Evolutionary conservation across 345 rosid genomes (phyloP), one percentile per base, ranked within the genome.

Genomic region (Nasturtium officinale): DNA sequence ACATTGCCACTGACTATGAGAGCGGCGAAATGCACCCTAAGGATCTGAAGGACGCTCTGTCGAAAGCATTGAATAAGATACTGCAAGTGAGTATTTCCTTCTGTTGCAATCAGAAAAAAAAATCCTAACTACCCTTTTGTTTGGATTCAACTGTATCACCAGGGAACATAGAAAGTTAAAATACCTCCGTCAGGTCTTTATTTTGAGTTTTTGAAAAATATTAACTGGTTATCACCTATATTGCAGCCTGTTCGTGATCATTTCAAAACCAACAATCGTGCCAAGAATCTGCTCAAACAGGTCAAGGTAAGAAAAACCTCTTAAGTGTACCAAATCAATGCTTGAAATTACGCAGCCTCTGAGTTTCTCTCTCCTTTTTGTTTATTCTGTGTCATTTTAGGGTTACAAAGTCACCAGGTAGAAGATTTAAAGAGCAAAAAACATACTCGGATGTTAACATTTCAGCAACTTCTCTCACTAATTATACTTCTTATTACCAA

Each of bases 191-290:
- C 37, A 42, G 63, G 63, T 58, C 63, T 7, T 7, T 55, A 9
- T 11, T 3, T 12, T 58, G n/a, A 35, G 46, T 7, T 35, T 6
- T 58, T 35, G 43, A 11, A 6, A 6, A 5, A 7, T 58, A 18
- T 37, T 37, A 12, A 37, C 30, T 59, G 18, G 0, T 37, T 13
- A 0, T 59, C 21, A 37, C 12, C 37, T 15, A 43, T 17, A 52
- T 38, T 73, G 70, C 85, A 92, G 96, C 96, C 96, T 70, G 90
- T 92, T 4, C 97, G 94, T 3, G 83, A 87, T 70, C 94, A 91
- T 77, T 89, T 91, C 74, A 82, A 54, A 48, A 72, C 71, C 0
- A 81, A 91, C 59, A 79, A 79, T 6, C 69, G 73, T 1, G 96
- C 97, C 15, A 88, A 83, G 80, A 92, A 87, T 65, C 83, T 92